These are phyloP conservation scores for Raffaelea ambrosiae DNA, from an alignment of 2,329 filamentous ascomycete species.

Conservation along the genomic window DNA sequence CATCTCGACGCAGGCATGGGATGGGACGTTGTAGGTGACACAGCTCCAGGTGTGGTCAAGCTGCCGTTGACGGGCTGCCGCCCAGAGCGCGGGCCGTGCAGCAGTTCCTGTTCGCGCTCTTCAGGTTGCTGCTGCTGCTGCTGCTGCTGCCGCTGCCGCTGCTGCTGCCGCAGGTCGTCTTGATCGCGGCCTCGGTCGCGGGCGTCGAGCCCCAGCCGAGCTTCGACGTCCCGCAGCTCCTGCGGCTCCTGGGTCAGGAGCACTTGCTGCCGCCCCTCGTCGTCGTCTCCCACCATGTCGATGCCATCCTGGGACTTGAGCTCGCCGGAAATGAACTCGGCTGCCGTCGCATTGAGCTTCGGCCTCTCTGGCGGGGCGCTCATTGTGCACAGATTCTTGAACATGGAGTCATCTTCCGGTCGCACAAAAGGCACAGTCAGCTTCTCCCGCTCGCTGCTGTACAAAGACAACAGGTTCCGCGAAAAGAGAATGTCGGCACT, in stretches of 20 bases:
- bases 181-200: neutral
- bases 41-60: slow-evolving; percentile 19
- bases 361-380: slow-evolving; percentile 45
- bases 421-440: slow-evolving; percentile 86
- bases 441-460: slow-evolving; percentile 78
- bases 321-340: slow-evolving; percentile 31
- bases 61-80: slow-evolving; percentile 16
- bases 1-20: slow-evolving; percentile 25
- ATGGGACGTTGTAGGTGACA: slow-evolving; percentile 28
- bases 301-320: slow-evolving; percentile 13
- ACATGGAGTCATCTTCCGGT: slow-evolving; percentile 75
- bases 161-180: neutral
- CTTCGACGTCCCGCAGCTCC: neutral
- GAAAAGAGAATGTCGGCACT: slow-evolving; percentile 90
- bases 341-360: slow-evolving; percentile 47
- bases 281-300: slow-evolving; percentile 3
- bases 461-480: slow-evolving; percentile 79
- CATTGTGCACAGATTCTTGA: slow-evolving; percentile 66
- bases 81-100: neutral
- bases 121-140: neutral
- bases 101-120: neutral
- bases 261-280: slow-evolving; percentile 5
- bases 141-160: neutral
- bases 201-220: neutral
- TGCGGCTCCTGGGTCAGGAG: neutral